Evolutionary conservation across 2,329 filamentous ascomycete genomes (phyloP).

Genomic region (Trichoderma guizhouense): DNA sequence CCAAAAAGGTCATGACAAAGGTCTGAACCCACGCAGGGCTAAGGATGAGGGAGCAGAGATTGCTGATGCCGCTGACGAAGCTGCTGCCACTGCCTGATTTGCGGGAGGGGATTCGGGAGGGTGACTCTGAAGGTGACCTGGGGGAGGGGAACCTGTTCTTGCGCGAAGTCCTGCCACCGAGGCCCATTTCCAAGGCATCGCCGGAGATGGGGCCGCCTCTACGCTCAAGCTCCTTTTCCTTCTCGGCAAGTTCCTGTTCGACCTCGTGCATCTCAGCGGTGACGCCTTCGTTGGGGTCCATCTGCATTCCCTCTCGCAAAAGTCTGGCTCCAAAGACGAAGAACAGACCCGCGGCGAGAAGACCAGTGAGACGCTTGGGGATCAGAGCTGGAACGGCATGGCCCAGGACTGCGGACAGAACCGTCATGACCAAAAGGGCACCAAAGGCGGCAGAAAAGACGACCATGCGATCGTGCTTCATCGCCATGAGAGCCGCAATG

Average conservation of each 20-base stretch:
- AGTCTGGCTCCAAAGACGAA: conserved; percentile 84
- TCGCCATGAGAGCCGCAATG: conserved; percentile 95
- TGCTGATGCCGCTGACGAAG: conserved; percentile 65
- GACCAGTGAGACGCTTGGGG: conserved; percentile 84
- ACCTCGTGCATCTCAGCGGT: conserved; percentile 98
- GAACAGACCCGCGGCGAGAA: conserved; percentile 81
- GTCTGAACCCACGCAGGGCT: conserved; percentile 98
- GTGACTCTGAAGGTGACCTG: conserved; percentile 75
- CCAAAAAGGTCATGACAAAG: conserved; percentile 97
- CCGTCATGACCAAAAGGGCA: conserved; percentile 89
- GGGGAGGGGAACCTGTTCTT: conserved; percentile 75
- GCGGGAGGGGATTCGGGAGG: conserved; percentile 58
- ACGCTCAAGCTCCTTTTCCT: conserved; percentile 72
- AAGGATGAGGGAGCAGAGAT: conserved; percentile 81
- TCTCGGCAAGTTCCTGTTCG: conserved; percentile 88
- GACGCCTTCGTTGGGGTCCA: conserved; percentile 87
- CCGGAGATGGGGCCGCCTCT: conserved; percentile 65
- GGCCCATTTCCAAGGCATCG: conserved; percentile 76
- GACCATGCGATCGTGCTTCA: conserved; percentile 91
- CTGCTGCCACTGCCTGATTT: conserved; percentile 37
- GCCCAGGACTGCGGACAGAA: conserved; percentile 86
- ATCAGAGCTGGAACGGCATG: conserved; percentile 89
- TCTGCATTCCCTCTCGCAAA: conserved; percentile 79
- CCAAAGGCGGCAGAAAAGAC: conserved; percentile 95
- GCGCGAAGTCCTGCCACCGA: conserved; percentile 67